Base-by-base conservation (phyloP, 306 rosid species). In the Castanea crenata region DNA sequence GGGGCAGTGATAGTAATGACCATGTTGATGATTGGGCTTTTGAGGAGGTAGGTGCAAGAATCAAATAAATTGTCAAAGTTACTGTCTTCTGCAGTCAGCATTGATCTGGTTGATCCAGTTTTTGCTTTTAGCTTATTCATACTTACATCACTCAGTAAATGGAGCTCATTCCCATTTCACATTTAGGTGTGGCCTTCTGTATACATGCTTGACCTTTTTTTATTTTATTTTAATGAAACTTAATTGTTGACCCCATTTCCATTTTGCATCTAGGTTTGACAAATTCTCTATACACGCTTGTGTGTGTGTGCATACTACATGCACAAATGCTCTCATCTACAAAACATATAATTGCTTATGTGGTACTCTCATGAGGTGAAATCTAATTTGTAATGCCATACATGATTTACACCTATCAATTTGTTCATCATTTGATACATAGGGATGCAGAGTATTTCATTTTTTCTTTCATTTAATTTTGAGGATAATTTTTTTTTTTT, bases 21-120 rank as follows among this genome's bases (percentile, higher is more conserved):
- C 91, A 81, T 55, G 87, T 72, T 87, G 93, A 88, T 81, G 93
- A 93, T 57, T 95, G 99, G 99, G 91, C 88, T 80, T 89, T 87
- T 82, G 99, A 95, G 87, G 98, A 95, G 96, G 99, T 93, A 79
- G 69, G 87, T 65, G 77, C 79, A 79, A 78, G 65, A 74, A 69
- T 69, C 74, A 27, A 68, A 69, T 76, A 76, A 49, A 61, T 68
- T 74, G 35, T 61, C 59, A 69, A 61, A 58, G 49, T 74, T 80
- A 23, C 44, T 51, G 69, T 59, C 63, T 9, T 69, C 23, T 15
- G 49, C 31, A 20, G 52, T 67, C 75, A 69, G 74, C 49, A 49
- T 41, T 78, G 29, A 32, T 55, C 54, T 80, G n/a, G 63, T 73
- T 64, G 55, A 9, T 62, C 74, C 51, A 23, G 4, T 35, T 51